A percentile compares a stretch with the other conserved stretches of the same genome.
phyloP scores from a whole-genome alignment of 1,284 basidiomycete species.

The Retiboletus flavoniger region DNA sequence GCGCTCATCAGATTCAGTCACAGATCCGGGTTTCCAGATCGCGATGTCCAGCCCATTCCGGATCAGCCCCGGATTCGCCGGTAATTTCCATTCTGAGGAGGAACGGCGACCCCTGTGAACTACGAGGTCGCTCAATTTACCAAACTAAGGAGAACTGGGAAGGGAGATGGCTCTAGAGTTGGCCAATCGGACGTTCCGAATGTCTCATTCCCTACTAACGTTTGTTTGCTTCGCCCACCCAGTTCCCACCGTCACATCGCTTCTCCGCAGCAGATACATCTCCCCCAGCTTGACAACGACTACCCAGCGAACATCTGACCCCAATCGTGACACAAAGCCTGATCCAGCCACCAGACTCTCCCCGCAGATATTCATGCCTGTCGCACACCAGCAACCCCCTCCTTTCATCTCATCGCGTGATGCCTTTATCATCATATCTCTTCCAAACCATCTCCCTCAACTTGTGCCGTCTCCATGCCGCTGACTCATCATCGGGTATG shows the following conservation, averaged over 20 bases:
- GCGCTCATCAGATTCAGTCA: conserved; percentile 35
- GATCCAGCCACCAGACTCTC: background rate
- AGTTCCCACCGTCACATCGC: conserved; percentile 16
- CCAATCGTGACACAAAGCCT: background rate
- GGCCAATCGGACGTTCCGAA: conserved; percentile 6
- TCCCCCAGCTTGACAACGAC: background rate
- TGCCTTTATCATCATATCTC: background rate
- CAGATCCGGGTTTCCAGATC: conserved; percentile 33
- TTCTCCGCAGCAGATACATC: conserved; percentile 26
- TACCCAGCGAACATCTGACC: conserved; percentile 18
- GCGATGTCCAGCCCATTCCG: conserved; percentile 13
- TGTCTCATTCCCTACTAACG: background rate
- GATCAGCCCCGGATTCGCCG: conserved; percentile 30
- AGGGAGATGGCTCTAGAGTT: too few species aligned
- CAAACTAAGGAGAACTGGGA: background rate
- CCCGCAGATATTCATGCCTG: background rate
- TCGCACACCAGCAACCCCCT: background rate
- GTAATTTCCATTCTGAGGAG: background rate
- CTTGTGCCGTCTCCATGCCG: background rate
- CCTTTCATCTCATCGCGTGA: conserved; percentile 24
- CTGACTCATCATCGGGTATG: conserved; percentile 15
- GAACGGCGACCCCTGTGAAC: conserved; percentile 4
- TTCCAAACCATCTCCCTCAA: background rate
- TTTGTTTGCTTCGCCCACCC: background rate
- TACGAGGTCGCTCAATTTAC: conserved; percentile 1